Base-by-base conservation (phyloP, 257 asterid genomes). In the Solanum habrochaites region DNA sequence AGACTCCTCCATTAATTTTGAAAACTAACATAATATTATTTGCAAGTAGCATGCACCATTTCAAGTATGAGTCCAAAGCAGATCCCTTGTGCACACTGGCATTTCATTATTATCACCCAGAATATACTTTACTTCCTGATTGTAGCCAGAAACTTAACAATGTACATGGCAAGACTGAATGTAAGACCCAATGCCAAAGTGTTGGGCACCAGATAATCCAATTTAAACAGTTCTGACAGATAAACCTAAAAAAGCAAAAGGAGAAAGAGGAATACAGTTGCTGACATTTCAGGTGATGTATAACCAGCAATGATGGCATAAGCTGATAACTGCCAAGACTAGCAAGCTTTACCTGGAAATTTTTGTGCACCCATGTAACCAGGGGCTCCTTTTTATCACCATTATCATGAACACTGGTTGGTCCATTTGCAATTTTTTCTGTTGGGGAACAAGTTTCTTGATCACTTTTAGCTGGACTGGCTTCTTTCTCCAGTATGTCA, bases 351-450 rank as follows among this genome's bases (percentile, higher is more conserved):
- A 93, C 99, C 96, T 96, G 98, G 89, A 96, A 96, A 89, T 93
- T 94, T 88, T 94, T 94, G 95, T 96, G 98, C 90, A 96, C 99
- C 98, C 98, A 94, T 81, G 98, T 94, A 89, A 94, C 90, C 84
- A 93, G 83, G 27, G 96, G 95, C 85, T 95, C 98, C 91, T 94
- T 90, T 81, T 85, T 91, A 75, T 75, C 88, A 85, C 95, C 94
- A 85, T 92, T 95, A 62, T 90, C 90, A 45, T 88, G 89, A 42
- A 84, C 69, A 64, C n/a, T 91, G 67, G 89, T 92, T 16, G 93
- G 94, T 58, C 98, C 98, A 88, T 96, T 93, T 75, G 97, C 90
- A 88, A 93, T 83, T 85, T 91, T 94, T 32, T 93, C 93, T 49
- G 92, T 70, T 29, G 91, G 87, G 64, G 91, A 90, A 62, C 94